Percentiles rank a stretch among this genome's conserved stretches.
These are phyloP conservation scores for Aegilops longissima DNA, from an alignment of 176 grass and related monocot species.

Conservation along the genomic window DNA sequence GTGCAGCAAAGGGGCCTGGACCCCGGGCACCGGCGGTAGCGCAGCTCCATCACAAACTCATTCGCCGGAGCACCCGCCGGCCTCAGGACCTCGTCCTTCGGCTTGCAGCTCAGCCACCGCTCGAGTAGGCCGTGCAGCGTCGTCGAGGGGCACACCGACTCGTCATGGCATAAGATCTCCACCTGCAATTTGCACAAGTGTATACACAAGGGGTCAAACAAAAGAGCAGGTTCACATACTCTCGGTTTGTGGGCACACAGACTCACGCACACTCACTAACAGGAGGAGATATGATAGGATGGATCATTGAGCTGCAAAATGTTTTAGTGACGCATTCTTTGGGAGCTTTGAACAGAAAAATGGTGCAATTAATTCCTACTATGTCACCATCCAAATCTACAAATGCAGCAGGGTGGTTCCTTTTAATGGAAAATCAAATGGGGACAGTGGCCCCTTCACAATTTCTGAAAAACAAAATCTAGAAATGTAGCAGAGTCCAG, in stretches of 20 bases:
- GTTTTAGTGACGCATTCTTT: not conserved
- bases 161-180: slow-evolving; percentile 61
- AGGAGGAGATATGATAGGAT: not conserved
- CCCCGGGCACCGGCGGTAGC: slow-evolving; percentile 51
- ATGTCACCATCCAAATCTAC: slow-evolving; percentile 14
- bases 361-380: not conserved
- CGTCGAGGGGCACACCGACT: slow-evolving; percentile 54
- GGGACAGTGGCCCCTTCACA: not conserved
- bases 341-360: slow-evolving; percentile 3
- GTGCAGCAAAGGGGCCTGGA: not conserved
- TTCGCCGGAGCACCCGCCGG: slow-evolving; percentile 51
- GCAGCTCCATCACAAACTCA: slow-evolving; percentile 82
- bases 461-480: not conserved
- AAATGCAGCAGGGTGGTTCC: not conserved
- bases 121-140: slow-evolving; percentile 53
- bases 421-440: not conserved
- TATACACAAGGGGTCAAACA: not conserved
- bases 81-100: slow-evolving; percentile 19
- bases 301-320: slow-evolving; percentile 1
- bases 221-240: not conserved
- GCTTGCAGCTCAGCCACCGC: slow-evolving; percentile 49
- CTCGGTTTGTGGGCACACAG: not conserved
- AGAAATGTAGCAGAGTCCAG: not conserved
- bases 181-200: slow-evolving; percentile 39
- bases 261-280: not conserved